Evolutionary conservation across 495 filamentous ascomycete genomes (phyloP).

Genomic region (Lasiosphaeris hirsuta): DNA sequence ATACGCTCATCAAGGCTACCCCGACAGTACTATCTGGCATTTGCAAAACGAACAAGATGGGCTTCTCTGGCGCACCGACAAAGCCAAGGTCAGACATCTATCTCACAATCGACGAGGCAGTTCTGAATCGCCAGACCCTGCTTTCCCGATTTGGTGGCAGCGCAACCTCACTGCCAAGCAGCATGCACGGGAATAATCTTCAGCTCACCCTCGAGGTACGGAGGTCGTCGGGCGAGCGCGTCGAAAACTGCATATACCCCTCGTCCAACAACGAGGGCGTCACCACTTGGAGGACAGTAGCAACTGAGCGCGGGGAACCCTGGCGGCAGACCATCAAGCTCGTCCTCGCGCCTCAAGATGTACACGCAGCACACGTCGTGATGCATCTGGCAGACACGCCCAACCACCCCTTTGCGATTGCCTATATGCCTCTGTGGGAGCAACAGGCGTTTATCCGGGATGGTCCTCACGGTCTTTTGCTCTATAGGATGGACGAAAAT

Average conservation of each 20-base stretch:
- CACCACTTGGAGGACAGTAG: slow-evolving; percentile 85
- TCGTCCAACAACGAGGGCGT: slow-evolving; percentile 71
- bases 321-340: slow-evolving; percentile 90
- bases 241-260: slow-evolving; percentile 83
- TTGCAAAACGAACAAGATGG: slow-evolving; percentile 76
- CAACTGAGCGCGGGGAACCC: slow-evolving; percentile 67
- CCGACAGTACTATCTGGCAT: slow-evolving; percentile 84
- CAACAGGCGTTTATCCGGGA: slow-evolving; percentile 87
- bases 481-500: slow-evolving; percentile 88
- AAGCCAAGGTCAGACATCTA: slow-evolving; percentile 92
- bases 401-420: slow-evolving; percentile 80
- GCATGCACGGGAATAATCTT: slow-evolving; percentile 65
- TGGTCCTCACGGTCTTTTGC: slow-evolving; percentile 71
- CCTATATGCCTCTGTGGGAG: slow-evolving; percentile 92
- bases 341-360: slow-evolving; percentile 73
- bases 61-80: slow-evolving; percentile 90
- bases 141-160: slow-evolving; percentile 77
- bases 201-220: slow-evolving; percentile 90
- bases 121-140: slow-evolving; percentile 70
- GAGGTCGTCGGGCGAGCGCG: slow-evolving; percentile 67
- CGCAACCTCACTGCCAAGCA: slow-evolving; percentile 62
- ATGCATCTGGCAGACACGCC: slow-evolving; percentile 85
- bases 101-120: slow-evolving; percentile 72
- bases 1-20: slow-evolving; percentile 74
- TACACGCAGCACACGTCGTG: slow-evolving; percentile 79